Conservation (phyloP, 208 protist species). For the Porcisia hertigi region DNA sequence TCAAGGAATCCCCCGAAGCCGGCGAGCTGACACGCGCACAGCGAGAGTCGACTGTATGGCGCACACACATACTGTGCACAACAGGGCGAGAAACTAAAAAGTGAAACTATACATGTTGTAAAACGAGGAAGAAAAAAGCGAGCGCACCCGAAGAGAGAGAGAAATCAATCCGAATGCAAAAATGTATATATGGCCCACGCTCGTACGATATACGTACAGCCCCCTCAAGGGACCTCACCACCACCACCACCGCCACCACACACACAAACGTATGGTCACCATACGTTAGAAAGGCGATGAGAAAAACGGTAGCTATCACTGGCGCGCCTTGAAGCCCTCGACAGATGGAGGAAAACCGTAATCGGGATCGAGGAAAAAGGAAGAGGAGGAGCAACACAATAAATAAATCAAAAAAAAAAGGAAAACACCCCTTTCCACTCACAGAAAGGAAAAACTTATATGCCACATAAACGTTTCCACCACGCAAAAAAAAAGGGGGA, state of each 20-base stretch:
- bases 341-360: not conserved
- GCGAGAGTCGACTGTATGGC: not conserved
- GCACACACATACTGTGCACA: not conserved
- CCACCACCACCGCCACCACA: not conserved
- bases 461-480: not conserved
- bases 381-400: too few species aligned
- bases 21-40: not conserved
- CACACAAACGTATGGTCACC: not conserved
- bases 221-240: not conserved
- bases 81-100: not conserved
- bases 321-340: not conserved
- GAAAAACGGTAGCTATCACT: not conserved
- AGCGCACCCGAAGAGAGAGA: not conserved
- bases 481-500: too few species aligned
- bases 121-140: not conserved
- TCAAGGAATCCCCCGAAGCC: conserved; percentile 1
- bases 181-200: not conserved
- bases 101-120: conserved; percentile 9
- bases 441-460: not conserved
- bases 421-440: not conserved
- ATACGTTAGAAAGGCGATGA: not conserved
- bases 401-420: too few species aligned
- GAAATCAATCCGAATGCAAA: not conserved
- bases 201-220: not conserved
- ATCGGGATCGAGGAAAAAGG: not conserved